phyloP scores from a whole-genome alignment of 2,329 filamentous ascomycete genomes.

The Fusarium miscanthi region DNA sequence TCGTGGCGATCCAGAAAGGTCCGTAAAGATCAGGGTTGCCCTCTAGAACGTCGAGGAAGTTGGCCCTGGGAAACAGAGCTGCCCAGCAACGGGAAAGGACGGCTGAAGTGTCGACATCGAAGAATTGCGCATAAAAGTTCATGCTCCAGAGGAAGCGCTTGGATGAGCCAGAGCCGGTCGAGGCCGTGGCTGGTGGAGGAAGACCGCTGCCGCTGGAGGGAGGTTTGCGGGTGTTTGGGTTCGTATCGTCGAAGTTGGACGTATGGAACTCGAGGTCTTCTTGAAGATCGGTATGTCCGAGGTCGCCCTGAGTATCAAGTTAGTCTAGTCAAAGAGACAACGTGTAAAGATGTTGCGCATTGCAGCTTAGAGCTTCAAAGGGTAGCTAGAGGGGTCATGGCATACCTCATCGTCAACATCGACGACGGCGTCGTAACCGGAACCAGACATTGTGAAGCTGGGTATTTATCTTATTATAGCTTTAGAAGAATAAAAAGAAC shows the following conservation, averaged over 20 bases:
- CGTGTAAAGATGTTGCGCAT: background rate
- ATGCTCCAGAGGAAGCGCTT: constrained; percentile 95
- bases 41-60: constrained; percentile 97
- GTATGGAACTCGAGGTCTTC: constrained; percentile 99
- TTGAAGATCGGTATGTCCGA: constrained; percentile 97
- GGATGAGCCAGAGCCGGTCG: constrained; percentile 55
- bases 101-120: constrained; percentile 95
- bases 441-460: constrained; percentile 72
- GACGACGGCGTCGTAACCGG: constrained; percentile 97
- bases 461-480: background rate
- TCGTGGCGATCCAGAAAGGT: constrained; percentile 98
- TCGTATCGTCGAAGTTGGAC: constrained; percentile 79
- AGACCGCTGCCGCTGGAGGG: constrained; percentile 61
- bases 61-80: constrained; percentile 88
- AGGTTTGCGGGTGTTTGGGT: constrained; percentile 61
- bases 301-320: constrained; percentile 76
- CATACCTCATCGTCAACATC: constrained; percentile 93
- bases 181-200: constrained; percentile 67
- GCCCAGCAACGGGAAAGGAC: constrained; percentile 88
- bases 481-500: background rate
- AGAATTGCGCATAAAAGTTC: constrained; percentile 96
- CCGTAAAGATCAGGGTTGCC: constrained; percentile 97
- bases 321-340: background rate
- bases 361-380: constrained; percentile 12
- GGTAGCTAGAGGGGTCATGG: constrained; percentile 16